Evolutionary conservation across 495 filamentous ascomycete genomes (phyloP), one percentile per base, ranked within the genome.

Genomic region (Astrothelium subdiscretum): DNA sequence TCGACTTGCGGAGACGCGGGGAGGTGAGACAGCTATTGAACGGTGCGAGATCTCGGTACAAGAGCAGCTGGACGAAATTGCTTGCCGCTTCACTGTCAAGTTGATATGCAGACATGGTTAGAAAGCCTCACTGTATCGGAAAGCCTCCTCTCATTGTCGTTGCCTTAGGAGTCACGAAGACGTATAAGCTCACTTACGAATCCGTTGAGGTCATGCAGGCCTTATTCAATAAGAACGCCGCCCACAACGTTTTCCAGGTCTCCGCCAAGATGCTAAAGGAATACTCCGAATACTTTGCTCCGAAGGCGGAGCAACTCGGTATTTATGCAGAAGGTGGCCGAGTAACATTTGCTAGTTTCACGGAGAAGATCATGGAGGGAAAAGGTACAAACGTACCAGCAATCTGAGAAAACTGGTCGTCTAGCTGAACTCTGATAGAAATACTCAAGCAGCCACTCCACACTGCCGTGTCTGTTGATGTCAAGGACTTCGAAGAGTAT

Each of bases 381-480:
- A 94, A 89, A 78, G 88, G 90, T 90, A 74, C 31, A 74, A 59
- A 20, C 10, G 5, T 48, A 6, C 6, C 27, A 58, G 1, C 40
- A 42, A n/a, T 42, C 22, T 62, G 31, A n/a, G 31, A 26, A 26
- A 24, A 38, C 15, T 35, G 15, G 57, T 92, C n/a, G 31, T 32
- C 57, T 63, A 1, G 15, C 35, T 61, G 3, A 38, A n/a, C 31
- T 31, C n/a, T 13, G 12, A 20, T 32, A 67, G 91, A 96, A 67
- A 84, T 95, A 32, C 80, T 98, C 51, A 96, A 95, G 73, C 89
- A 95, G 72, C 92, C 94, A 1, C 81, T 98, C 18, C 90, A 96
- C 62, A 98, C 94, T 5, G 90, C 89, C 15, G 88, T 98, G 32
- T 84, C 92, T 3, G 81, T 96, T 24, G 89, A 95, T 67, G 88